Percentiles rank a stretch among this genome's conserved stretches.
Evolutionary conservation across 495 filamentous ascomycete species (phyloP).

Genomic region (Parachaetomium inaequale): DNA sequence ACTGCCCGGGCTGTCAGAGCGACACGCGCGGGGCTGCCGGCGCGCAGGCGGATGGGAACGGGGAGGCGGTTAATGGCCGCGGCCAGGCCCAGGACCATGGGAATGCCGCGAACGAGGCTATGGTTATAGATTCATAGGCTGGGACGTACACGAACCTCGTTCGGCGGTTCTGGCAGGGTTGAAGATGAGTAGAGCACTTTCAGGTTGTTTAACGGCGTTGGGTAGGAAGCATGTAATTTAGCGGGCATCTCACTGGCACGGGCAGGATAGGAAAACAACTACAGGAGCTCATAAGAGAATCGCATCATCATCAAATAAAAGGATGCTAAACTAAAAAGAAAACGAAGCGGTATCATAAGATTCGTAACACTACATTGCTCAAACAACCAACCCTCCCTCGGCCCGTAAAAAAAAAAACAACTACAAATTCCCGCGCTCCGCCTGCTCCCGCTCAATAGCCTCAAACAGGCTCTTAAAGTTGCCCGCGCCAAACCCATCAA

Average conservation of each 20-base stretch:
- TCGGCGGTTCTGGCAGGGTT: neutral
- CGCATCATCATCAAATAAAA: neutral
- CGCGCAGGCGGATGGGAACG: neutral
- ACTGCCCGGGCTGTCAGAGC: constrained; percentile 92
- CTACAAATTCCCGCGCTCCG: constrained; percentile 71
- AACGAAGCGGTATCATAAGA: constrained; percentile 5
- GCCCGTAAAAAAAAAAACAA: neutral
- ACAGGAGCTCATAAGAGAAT: neutral
- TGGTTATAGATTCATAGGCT: constrained; percentile 39
- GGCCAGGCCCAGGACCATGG: neutral
- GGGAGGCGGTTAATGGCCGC: constrained; percentile 14
- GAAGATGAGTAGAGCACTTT: too few relatives aligned
- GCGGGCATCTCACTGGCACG: neutral
- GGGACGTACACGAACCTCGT: neutral
- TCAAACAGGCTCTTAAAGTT: constrained; percentile 93
- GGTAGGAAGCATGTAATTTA: neutral
- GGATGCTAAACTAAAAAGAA: neutral
- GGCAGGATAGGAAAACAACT: neutral
- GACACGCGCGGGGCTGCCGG: constrained; percentile 31
- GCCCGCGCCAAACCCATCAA: constrained; percentile 87
- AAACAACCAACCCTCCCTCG: too few relatives aligned
- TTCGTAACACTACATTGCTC: neutral
- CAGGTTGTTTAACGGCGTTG: constrained; percentile 1
- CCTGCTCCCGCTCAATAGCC: constrained; percentile 88
- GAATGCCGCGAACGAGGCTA: constrained; percentile 21